Base-by-base conservation (phyloP, 257 asterid genomes). In the Jacaranda copaia region DNA sequence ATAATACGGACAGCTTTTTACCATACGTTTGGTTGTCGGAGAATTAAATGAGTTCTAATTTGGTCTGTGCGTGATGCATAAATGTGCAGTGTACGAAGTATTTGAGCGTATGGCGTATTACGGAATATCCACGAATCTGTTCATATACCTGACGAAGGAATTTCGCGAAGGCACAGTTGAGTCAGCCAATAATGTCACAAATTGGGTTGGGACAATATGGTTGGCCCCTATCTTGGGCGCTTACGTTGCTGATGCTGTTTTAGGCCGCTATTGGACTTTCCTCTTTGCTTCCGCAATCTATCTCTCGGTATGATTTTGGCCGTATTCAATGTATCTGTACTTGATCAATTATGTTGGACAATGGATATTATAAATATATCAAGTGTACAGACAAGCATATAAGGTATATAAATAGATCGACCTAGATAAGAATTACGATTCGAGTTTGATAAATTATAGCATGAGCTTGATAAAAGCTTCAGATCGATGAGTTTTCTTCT, bases 81-180 rank as follows among this genome's bases (percentile, higher is more conserved):
- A 1, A 53, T 12, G 5, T 71, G 83, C 94, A 94, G 98, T 92
- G 58, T 92, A 94, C 66, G 98, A 92, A 79, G 97, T 94, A 52
- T 90, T 92, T 12, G 98, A 94, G 84, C 89, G 98, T 0, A 90
- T 94, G 97, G 98, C 98, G 4, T 94, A 85, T 55, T 89, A 86
- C 56, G 97, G 98, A 18, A 89, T 94, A 82, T 90, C 97, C 3
- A 78, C 98, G 16, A 94, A 92, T 45, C 77, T 94, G 8, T 85
- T 94, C 77, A 80, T 92, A 13, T 94, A 94, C 58, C 81, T 94
- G 51, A 92, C 95, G 45, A 85, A 72, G 19, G 87, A 84, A 74
- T 77, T 94, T 3, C 90, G 85, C 36, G 90, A 94, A 76, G 89
- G 90, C 40, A 92, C 98, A 0, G 97, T 92, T 1, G 74, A 75